Evolutionary conservation across 176 grass and related monocot genomes (phyloP), one percentile per base, ranked within the genome.

Genomic region (Guadua angustifolia): DNA sequence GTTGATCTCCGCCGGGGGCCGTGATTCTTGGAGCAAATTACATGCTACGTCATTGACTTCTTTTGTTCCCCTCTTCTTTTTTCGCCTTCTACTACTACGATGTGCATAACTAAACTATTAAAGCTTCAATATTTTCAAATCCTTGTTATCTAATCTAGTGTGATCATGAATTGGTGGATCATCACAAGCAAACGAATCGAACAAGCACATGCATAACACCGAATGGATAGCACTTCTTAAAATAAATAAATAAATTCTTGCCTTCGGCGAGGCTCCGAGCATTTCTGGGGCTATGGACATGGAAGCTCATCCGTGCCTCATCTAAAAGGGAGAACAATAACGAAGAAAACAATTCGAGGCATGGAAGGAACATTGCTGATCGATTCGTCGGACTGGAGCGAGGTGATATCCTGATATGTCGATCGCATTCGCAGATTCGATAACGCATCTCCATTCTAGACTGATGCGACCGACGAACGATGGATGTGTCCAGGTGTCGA

Each of bases 1-100:
- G 90, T 92, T 21, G 90, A 95, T 29, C 82, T 95, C 71, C 88
- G 85, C 26, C 65, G 62, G 14, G 62, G 33, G 59, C 32, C 11
- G 9, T 88, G 72, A 81, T 89, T 67, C 50, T 60, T 26, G 72
- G 70, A 46, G 46, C 36, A 73, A 57, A 78, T 72, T 60, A 35
- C 59, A 69, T 68, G 7, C 25, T 75, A 38, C 45, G 26, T 84
- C n/a, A 65, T 69, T 53, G 65, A 15, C 50, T 55, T 8, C 4
- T 56, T 9, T 88, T 63, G 38, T 21, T 42, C 7, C 7, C 7
- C 7, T 7, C 10, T 64, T 19, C 24, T 24, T 42, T 63, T 71
- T 14, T 43, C 46, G 1, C 25, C 5, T 15, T 38, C 12, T 10
- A 21, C 22, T 63, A 46, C 69, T 18, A 11, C 43, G 69, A 71